A percentile compares a stretch with the other conserved stretches of the same genome.
Evolutionary conservation across 331 rosid species (phyloP).

Genomic region (Quercus tomentella): DNA sequence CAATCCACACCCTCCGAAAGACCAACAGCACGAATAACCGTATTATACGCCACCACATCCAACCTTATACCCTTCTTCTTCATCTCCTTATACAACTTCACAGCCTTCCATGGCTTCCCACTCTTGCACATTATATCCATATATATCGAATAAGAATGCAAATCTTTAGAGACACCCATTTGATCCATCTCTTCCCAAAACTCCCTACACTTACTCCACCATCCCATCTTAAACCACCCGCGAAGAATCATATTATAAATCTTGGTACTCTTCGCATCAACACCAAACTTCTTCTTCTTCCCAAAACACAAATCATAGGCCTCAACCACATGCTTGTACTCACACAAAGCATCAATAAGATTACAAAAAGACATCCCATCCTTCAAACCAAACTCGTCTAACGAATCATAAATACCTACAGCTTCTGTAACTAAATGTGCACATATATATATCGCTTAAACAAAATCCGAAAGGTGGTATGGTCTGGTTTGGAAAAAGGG

Average conservation of each 20-base stretch:
- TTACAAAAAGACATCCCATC: conserved; percentile 58
- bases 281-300: conserved; percentile 15
- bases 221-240: conserved; percentile 76
- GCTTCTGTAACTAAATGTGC: conserved; percentile 73
- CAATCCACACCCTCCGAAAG: conserved; percentile 74
- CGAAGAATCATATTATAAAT: conserved; percentile 69
- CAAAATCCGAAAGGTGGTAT: conserved; percentile 69
- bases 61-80: conserved; percentile 52
- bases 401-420: conserved; percentile 43
- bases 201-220: conserved; percentile 86
- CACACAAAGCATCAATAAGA: conserved; percentile 81
- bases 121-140: conserved; percentile 86
- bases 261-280: conserved; percentile 36
- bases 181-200: conserved; percentile 89
- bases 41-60: conserved; percentile 83
- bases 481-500: conserved; percentile 56
- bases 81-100: conserved; percentile 64
- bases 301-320: conserved; percentile 73
- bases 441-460: conserved; percentile 61
- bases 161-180: conserved; percentile 59
- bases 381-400: conserved; percentile 53
- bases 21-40: conserved; percentile 66
- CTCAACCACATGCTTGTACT: conserved; percentile 70
- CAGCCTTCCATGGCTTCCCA: conserved; percentile 88
- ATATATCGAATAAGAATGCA: conserved; percentile 71